Evolutionary conservation across 2,329 filamentous ascomycete genomes (phyloP).

Genomic region (Claviceps sorghi): DNA sequence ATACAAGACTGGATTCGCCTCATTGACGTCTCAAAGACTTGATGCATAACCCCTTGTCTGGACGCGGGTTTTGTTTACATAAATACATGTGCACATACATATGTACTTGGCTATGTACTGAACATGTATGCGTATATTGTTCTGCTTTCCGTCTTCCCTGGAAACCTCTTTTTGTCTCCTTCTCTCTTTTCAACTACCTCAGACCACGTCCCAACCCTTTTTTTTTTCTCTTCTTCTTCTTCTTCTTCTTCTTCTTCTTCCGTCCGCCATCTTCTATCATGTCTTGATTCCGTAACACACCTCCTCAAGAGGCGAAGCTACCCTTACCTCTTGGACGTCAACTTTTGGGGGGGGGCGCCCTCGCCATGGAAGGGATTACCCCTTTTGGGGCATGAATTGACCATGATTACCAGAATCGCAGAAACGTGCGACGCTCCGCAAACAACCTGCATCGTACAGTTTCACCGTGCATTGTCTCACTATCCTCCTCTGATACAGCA

Average conservation of each 20-base stretch:
- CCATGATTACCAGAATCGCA: background rate
- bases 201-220: no score
- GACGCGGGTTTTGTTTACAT: background rate
- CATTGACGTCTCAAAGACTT: background rate
- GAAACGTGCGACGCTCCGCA: background rate
- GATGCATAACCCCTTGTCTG: background rate
- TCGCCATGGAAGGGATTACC: background rate
- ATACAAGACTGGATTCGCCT: background rate
- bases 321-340: background rate
- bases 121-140: background rate
- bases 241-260: no score
- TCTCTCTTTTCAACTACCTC: no score
- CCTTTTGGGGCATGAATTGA: background rate
- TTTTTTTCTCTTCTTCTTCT: no score
- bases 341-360: no score
- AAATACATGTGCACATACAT: no score
- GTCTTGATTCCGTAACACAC: background rate
- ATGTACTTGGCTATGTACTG: no score
- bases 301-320: background rate
- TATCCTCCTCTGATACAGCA: background rate
- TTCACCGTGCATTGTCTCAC: background rate
- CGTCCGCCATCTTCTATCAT: background rate
- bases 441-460: slow-evolving; percentile 1
- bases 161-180: background rate
- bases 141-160: background rate